These are phyloP conservation scores for Camillea tinctor DNA, from an alignment of 2,329 filamentous ascomycete genomes.

Conservation along the genomic window DNA sequence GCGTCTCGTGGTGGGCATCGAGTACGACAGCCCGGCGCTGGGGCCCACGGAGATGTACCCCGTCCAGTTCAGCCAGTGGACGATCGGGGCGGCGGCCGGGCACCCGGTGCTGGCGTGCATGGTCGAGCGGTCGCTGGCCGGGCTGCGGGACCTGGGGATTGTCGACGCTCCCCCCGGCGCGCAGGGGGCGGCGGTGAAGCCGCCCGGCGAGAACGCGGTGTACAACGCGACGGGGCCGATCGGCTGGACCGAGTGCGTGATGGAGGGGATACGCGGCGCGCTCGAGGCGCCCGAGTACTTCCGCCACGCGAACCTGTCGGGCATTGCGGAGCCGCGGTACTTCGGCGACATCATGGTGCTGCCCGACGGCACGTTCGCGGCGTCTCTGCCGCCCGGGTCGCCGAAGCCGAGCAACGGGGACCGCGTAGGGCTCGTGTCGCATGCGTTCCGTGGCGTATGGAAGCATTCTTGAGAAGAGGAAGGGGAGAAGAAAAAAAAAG, in stretches of 20 bases:
- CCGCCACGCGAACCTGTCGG: conserved; percentile 2
- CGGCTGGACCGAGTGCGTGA: conserved; percentile 32
- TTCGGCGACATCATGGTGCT: conserved; percentile 7
- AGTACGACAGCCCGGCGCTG: not conserved
- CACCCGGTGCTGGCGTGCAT: conserved; percentile 10
- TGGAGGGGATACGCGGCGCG: conserved; percentile 21
- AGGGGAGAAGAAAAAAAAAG: not conserved
- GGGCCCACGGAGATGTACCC: not conserved
- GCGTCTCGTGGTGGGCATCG: not conserved
- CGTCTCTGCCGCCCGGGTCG: not conserved
- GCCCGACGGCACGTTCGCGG: not conserved
- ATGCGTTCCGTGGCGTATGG: not conserved
- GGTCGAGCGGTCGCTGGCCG: conserved; percentile 19
- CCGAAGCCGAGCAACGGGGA: not conserved
- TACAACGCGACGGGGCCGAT: conserved; percentile 30
- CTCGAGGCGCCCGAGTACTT: conserved; percentile 13
- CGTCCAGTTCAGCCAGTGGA: conserved; percentile 1
- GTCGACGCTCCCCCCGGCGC: not conserved
- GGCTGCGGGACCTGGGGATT: conserved; percentile 15
- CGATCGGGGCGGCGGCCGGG: not conserved
- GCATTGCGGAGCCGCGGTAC: conserved; percentile 5
- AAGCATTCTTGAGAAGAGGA: not conserved
- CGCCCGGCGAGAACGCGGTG: conserved; percentile 7
- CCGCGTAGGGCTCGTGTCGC: not conserved
- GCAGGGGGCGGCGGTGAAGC: conserved; percentile 25